Evolutionary conservation across 2,329 filamentous ascomycete genomes (phyloP), one percentile per base, ranked within the genome.

Genomic region (Cordyceps fumosorosea): DNA sequence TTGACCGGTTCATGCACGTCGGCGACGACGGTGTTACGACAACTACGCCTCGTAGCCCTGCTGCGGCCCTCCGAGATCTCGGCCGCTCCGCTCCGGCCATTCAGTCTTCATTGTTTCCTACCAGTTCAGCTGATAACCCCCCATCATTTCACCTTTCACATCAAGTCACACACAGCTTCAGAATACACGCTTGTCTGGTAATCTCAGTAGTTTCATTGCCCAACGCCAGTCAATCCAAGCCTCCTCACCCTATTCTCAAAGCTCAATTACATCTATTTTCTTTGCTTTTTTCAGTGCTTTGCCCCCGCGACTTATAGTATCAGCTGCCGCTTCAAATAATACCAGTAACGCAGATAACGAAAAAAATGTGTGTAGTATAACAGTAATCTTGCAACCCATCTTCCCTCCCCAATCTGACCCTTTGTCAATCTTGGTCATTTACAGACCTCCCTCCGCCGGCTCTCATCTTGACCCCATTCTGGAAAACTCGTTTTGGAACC

Each of bases 401-500:
- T n/a, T 40, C 53, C 16, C 18, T 40, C 53, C 16, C 18, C 32
- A 18, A 32, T 34, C 18, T 26, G 20, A 5, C 26, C 34, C 18
- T 10, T 22, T 47, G 8, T 29, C 54, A 29, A 50, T 63, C 56
- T 56, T 22, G 24, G 24, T 37, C 56, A 44, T 37, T 40, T 34
- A 44, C 58, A 56, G 18, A 40, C 24, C 53, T 40, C 24, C 29
- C 29, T 22, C 34, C 1, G 52, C 54, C 37, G 32, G 37, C 52
- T 50, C 65, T 70, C 29, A 76, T 62, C 70, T 70, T 20, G 62
- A 65, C 18, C 74, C 74, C 82, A 88, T 81, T 74, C 87, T 89
- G 64, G 81, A 80, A 73, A 92, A 79, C 72, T 86, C 83, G 66
- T 79, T 84, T 69, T 84, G 81, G 71, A 84, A 92, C 60, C 93